Conservation (phyloP, 1,284 basidiomycete genomes). For the Apiotrichum brassicae region DNA sequence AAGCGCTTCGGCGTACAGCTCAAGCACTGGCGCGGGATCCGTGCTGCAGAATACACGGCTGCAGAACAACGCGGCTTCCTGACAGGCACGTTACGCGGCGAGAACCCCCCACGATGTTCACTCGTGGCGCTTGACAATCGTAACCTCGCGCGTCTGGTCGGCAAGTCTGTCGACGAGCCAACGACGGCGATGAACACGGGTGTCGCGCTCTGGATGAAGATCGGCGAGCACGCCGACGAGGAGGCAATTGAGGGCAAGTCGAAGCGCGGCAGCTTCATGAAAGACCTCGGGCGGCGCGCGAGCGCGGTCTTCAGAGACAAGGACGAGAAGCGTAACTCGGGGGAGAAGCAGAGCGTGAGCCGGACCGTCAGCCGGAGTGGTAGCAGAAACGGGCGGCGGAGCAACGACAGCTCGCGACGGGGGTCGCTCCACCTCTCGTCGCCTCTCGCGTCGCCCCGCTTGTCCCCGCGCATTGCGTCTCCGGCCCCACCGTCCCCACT, state of each 20-base stretch:
- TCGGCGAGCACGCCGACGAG: constrained; percentile 32
- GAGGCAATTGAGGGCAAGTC: constrained; percentile 18
- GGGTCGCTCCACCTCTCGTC: background rate
- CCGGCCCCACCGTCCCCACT: no score
- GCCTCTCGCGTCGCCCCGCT: no score
- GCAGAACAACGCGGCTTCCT: constrained; percentile 41
- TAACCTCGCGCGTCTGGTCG: constrained; percentile 33
- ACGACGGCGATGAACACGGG: constrained; percentile 27
- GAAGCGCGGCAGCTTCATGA: background rate
- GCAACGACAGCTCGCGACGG: background rate
- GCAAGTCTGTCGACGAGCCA: constrained; percentile 40
- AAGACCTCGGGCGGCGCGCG: background rate
- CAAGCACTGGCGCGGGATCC: constrained; percentile 31
- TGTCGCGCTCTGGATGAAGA: constrained; percentile 39
- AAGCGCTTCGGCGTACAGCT: constrained; percentile 32
- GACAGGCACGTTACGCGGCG: constrained; percentile 32
- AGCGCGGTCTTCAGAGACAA: background rate
- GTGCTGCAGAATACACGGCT: constrained; percentile 22
- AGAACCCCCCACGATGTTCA: constrained; percentile 36
- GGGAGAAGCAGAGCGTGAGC: no score
- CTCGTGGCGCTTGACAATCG: constrained; percentile 36
- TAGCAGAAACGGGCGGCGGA: background rate
- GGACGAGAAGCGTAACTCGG: background rate
- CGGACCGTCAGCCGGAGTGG: no score
- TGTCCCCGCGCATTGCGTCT: no score